Evolutionary conservation across 257 asterid species (phyloP).

Genomic region (Solanum paucissectum): DNA sequence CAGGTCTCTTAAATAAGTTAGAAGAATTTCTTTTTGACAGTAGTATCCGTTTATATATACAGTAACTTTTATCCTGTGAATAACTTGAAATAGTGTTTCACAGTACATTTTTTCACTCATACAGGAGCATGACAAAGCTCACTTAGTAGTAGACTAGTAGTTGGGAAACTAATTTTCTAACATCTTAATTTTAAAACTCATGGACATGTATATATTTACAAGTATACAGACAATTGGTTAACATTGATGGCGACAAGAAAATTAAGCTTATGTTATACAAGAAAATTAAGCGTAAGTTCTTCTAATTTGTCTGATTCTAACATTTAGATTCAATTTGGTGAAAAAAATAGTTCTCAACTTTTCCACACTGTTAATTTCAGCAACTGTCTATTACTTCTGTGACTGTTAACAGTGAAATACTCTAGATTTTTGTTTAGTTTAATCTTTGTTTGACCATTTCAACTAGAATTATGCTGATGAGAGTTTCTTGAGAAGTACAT

Average conservation of each 20-base stretch:
- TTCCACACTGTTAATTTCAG: slow-evolving; percentile 16
- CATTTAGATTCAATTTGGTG: slow-evolving; percentile 5
- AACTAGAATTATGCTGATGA: not conserved
- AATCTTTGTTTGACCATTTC: slow-evolving; percentile 7
- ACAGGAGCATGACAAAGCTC: not conserved
- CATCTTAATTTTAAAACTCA: not conserved
- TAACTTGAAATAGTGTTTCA: not conserved
- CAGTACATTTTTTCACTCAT: not conserved
- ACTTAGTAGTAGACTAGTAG: not conserved
- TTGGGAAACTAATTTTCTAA: not conserved
- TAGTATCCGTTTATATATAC: not conserved
- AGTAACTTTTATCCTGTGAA: not conserved
- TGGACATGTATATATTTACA: not conserved
- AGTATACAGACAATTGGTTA: not conserved
- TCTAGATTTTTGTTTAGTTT: not conserved
- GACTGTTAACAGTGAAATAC: not conserved
- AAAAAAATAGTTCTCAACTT: slow-evolving; percentile 4
- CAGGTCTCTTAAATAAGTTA: not conserved
- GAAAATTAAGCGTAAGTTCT: not conserved
- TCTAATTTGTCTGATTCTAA: slow-evolving; percentile 8
- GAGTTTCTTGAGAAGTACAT: not conserved
- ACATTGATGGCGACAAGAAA: not conserved
- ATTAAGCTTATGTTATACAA: not conserved
- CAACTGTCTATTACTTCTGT: slow-evolving; percentile 1
- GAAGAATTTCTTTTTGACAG: not conserved